phyloP scores from a whole-genome alignment of 805 yeast species.

The Zygoascus bituminiphila region DNA sequence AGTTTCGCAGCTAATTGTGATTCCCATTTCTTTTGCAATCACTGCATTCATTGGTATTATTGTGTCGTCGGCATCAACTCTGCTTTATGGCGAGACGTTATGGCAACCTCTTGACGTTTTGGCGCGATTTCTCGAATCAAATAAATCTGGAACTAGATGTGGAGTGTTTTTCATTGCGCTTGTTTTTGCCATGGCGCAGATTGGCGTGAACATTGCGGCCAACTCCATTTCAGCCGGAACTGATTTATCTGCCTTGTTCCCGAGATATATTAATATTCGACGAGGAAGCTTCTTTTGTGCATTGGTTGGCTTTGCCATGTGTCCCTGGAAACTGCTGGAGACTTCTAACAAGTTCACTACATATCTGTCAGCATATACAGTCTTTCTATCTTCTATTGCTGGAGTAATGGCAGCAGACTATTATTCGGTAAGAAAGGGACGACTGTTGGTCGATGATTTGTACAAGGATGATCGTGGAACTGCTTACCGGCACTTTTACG shows the following conservation, averaged over 20 bases:
- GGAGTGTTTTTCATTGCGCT: conserved; percentile 71
- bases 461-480: conserved; percentile 41
- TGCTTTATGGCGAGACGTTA: conserved; percentile 56
- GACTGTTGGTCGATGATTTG: conserved; percentile 53
- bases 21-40: conserved; percentile 70
- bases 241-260: conserved; percentile 43
- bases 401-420: conserved; percentile 62
- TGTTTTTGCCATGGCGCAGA: conserved; percentile 66
- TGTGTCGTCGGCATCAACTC: conserved; percentile 69
- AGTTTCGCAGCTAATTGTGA: conserved; percentile 52
- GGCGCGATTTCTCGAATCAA: conserved; percentile 49
- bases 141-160: conserved; percentile 47
- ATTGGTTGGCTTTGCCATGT: conserved; percentile 54
- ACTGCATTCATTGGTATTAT: conserved; percentile 81
- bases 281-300: conserved; percentile 80
- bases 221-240: conserved; percentile 44
- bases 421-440: conserved; percentile 65
- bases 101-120: conserved; percentile 85
- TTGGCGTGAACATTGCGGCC: conserved; percentile 66
- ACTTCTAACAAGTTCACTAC: conserved; percentile 69
- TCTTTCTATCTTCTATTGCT: conserved; percentile 74
- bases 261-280: conserved; percentile 47
- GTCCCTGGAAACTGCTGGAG: conserved; percentile 76
- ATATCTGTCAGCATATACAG: conserved; percentile 71
- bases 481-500: conserved; percentile 56